Percentiles rank a stretch among this genome's conserved stretches.
Conservation (phyloP, 2,329 filamentous ascomycete genomes). For the Albophoma yamanashiensis region DNA sequence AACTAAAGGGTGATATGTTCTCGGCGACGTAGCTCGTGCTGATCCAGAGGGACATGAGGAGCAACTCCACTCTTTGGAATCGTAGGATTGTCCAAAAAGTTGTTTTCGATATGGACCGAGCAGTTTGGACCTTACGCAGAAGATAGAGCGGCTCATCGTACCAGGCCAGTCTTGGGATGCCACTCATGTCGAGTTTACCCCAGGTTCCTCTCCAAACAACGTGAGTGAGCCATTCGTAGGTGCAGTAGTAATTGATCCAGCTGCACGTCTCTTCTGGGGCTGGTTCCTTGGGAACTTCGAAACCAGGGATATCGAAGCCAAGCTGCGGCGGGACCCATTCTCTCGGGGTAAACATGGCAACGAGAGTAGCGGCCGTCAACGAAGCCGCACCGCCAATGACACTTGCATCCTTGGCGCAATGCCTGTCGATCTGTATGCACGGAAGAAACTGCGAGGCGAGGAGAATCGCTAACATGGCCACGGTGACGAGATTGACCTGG, state of each 20-base stretch:
- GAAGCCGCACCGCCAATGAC: constrained; percentile 23
- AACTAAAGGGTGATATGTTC: constrained; percentile 39
- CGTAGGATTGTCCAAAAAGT: constrained; percentile 34
- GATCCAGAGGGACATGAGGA: constrained; percentile 33
- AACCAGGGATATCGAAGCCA: constrained; percentile 25
- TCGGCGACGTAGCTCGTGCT: constrained; percentile 29
- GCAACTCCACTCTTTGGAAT: constrained; percentile 30
- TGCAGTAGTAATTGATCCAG: constrained; percentile 40
- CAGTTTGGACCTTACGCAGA: constrained; percentile 29
- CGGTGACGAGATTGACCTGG: constrained; percentile 36
- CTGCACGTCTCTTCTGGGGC: constrained; percentile 42
- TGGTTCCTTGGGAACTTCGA: constrained; percentile 25
- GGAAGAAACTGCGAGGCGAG: constrained; percentile 28
- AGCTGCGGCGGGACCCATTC: constrained; percentile 37
- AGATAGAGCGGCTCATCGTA: constrained; percentile 43
- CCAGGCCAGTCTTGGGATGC: constrained; percentile 39
- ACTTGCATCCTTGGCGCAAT: constrained; percentile 17
- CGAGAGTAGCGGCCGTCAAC: constrained; percentile 23
- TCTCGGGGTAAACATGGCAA: constrained; percentile 35
- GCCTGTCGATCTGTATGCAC: constrained; percentile 26
- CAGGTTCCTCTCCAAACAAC: constrained; percentile 36
- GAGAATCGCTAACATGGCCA: constrained; percentile 24
- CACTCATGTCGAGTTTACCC: constrained; percentile 32
- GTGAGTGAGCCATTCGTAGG: constrained; percentile 39
- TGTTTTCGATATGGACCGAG: constrained; percentile 28